Conservation (phyloP, 192 early-diverging fungal species). For the Thamnidium elegans region DNA sequence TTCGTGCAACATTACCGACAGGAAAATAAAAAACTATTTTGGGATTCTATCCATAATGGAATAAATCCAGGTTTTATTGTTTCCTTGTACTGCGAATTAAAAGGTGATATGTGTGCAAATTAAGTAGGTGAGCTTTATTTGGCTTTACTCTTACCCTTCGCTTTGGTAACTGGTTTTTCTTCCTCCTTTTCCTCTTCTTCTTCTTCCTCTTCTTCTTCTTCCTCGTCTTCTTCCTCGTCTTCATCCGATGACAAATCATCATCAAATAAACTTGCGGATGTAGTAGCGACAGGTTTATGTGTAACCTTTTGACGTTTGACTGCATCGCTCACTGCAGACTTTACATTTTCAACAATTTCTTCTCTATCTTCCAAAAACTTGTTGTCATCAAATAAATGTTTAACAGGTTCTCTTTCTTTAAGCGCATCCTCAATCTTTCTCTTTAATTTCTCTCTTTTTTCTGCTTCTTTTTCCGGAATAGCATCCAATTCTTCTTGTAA, state of each 20-base stretch:
- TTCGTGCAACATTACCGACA: background rate
- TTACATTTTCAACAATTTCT: constrained; percentile 62
- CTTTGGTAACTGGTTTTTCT: background rate
- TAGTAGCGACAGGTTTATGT: background rate
- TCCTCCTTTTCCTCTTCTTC: constrained; percentile 10
- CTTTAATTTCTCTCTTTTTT: constrained; percentile 54
- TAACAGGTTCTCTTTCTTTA: constrained; percentile 58
- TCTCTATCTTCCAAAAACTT: constrained; percentile 68
- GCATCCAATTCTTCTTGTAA: constrained; percentile 69
- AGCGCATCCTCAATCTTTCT: constrained; percentile 83
- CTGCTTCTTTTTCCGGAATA: constrained; percentile 65
- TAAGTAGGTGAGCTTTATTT: background rate
- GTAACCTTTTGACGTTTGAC: constrained; percentile 25
- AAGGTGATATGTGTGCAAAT: too few species aligned
- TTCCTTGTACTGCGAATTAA: too few species aligned
- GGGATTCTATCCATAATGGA: too few species aligned
- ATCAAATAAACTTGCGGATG: constrained; percentile 17
- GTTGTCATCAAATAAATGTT: constrained; percentile 82
- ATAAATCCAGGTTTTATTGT: too few species aligned
- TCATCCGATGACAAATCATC: constrained; percentile 19
- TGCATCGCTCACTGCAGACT: constrained; percentile 47
- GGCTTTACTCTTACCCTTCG: constrained; percentile 25
- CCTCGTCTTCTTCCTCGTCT: constrained; percentile 19
- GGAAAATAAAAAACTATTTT: background rate
- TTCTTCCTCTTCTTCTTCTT: constrained; percentile 23